Conservation (phyloP, 2,329 filamentous ascomycete genomes). For the Verticillium zaregamsianum region DNA sequence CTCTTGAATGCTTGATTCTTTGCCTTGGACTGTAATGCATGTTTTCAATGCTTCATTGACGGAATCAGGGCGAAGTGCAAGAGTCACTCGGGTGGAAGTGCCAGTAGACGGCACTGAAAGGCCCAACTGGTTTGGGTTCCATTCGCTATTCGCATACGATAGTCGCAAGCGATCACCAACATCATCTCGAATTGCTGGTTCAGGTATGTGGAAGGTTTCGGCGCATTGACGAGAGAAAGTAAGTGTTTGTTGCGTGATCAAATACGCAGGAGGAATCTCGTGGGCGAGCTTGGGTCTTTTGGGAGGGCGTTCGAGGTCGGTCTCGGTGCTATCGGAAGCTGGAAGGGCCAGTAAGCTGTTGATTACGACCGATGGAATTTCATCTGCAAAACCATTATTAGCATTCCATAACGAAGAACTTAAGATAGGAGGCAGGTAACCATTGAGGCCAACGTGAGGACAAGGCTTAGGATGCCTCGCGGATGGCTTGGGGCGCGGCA, state of each 20-base stretch:
- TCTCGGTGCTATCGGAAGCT: neutral
- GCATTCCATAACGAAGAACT: neutral
- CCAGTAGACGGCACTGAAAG: neutral
- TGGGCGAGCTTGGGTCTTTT: conserved; percentile 1
- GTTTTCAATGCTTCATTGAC: neutral
- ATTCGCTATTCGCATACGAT: neutral
- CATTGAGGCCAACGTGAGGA: neutral
- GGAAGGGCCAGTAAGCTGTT: conserved; percentile 17
- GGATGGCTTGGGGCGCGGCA: neutral
- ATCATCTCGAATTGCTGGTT: neutral
- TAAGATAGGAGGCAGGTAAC: neutral
- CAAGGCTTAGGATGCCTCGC: neutral
- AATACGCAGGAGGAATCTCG: neutral
- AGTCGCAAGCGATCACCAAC: neutral
- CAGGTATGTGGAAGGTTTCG: neutral
- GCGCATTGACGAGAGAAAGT: neutral
- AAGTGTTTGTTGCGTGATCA: neutral
- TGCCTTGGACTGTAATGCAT: neutral
- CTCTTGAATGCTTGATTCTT: neutral
- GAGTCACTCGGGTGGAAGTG: neutral
- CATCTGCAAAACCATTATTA: conserved; percentile 10
- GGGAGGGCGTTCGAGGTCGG: neutral
- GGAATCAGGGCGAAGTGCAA: neutral
- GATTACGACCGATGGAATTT: conserved; percentile 17
- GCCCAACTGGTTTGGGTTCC: neutral